Conservation (phyloP, 2,329 filamentous ascomycete species). For the Penicillium sp. region DNA sequence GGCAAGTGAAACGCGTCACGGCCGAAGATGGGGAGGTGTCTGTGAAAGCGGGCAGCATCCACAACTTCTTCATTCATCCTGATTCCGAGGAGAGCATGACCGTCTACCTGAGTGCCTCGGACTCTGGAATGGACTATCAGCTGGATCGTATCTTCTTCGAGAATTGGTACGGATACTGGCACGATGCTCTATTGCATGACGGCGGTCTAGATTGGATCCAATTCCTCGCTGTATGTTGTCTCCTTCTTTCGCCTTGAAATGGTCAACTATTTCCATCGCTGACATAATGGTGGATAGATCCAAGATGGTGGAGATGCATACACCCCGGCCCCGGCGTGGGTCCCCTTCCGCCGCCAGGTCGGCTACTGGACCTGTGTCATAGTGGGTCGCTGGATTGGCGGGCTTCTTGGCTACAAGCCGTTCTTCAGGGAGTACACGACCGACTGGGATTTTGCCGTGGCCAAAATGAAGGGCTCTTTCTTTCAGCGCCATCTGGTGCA, state of each 20-base stretch:
- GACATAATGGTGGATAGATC: slow-evolving; percentile 4
- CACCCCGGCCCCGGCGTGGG: slow-evolving; percentile 8
- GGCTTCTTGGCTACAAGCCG: slow-evolving; percentile 10
- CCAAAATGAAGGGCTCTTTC: slow-evolving; percentile 7
- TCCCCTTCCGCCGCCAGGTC: slow-evolving; percentile 10
- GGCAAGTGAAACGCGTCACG: slow-evolving; percentile 1
- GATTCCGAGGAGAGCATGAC: slow-evolving; percentile 16
- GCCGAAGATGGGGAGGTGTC: slow-evolving; percentile 8
- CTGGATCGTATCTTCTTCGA: slow-evolving; percentile 19
- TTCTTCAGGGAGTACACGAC: slow-evolving; percentile 16
- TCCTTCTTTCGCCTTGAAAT: no score
- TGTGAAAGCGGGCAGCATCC: slow-evolving; percentile 9
- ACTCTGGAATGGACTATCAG: slow-evolving; percentile 15
- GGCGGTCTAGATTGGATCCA: slow-evolving; percentile 17
- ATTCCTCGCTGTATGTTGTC: slow-evolving; percentile 2
- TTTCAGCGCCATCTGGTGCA: no score
- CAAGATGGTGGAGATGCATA: slow-evolving; percentile 16
- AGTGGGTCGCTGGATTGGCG: slow-evolving; percentile 14
- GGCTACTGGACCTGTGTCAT: slow-evolving; percentile 2
- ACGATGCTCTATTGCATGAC: slow-evolving; percentile 14
- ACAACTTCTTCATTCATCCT: slow-evolving; percentile 14
- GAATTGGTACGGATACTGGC: slow-evolving; percentile 22
- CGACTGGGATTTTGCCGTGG: slow-evolving; percentile 13
- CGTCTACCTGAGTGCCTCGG: slow-evolving; percentile 14
- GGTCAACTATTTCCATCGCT: not conserved